Base-by-base conservation (phyloP, 345 rosid genomes). In the Nasturtium officinale region DNA sequence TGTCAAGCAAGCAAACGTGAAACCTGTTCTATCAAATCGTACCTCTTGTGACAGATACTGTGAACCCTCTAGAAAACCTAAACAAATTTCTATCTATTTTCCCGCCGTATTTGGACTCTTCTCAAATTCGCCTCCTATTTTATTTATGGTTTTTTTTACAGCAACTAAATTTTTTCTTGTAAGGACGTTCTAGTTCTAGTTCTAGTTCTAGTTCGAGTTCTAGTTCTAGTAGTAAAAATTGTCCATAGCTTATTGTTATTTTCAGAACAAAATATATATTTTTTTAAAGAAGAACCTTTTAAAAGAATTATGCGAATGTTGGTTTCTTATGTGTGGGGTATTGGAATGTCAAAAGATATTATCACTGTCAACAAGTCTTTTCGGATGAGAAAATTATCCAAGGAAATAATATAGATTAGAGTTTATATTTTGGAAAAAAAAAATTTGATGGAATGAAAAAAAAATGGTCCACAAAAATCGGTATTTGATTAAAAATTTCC, bases 1-100 rank as follows among this genome's bases (percentile, higher is more conserved):
- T 75, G 62, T 0, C 4, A 50, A 43, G 40, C 74, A 75, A 45
- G 79, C 9, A 61, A 75, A 61, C n/a, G n/a, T n/a, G n/a, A n/a
- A n/a, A n/a, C 25, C 56, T 21, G n/a, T 59, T n/a, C 7, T 38
- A 40, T 67, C 55, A 38, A 20, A 28, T 74, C 54, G 3, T 16
- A 74, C 15, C n/a, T 38, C 48, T 21, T 11, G 40, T 51, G 23
- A 30, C 47, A 18, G 53, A 8, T 23, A 21, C 13, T 18, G 30
- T 53, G 59, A 56, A 42, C 43, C 55, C 38, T 35, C 23, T 10
- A 7, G 8, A 72, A 53, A 67, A 57, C 77, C 66, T 46, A 56
- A 46, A 16, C 1, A 1, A 0, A n/a, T n/a, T 65, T 45, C 3
- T 73, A 40, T 45, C 23, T 23, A 33, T 23, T 33, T 65, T 33